Base-by-base conservation (phyloP, 768 basidiomycete genomes). In the Termitomyces sp. region DNA sequence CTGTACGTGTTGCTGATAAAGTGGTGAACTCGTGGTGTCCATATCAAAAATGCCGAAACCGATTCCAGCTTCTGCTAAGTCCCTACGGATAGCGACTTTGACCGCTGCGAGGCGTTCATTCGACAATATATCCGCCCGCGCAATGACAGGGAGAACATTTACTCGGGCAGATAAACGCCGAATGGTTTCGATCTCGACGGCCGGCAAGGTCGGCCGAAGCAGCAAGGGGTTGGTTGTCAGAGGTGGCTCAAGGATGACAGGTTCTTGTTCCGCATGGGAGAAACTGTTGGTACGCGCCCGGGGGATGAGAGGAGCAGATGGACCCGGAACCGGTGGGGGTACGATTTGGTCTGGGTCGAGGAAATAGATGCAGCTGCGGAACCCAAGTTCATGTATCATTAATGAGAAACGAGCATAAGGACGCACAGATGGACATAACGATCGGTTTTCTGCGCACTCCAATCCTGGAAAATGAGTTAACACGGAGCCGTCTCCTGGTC, bases 21-120 rank as follows among this genome's bases (percentile, higher is more conserved):
- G 80, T 29, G 57, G 57, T 53, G 57, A 58, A 54, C 52, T 58
- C 37, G 57, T 58, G 62, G 71, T 74, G 71, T 88, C 88, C 69
- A 83, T 76, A 77, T 92, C 91, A 74, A 94, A 93, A 63, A 94
- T 91, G 65, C 91, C 90, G 71, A 92, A 92, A 59, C 89, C 90
- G 68, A 92, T 92, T 58, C 90, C 91, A 48, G 88, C 87, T 62
- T 88, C 86, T 41, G 90, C 90, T 46, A 93, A 79, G 73, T 92
- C 90, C 67, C 85, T 74, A 63, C 89, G 83, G 67, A 94, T 81
- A 61, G 90, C 91, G 66, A 85, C 72, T 72, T 92, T 92, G 69
- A 93, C 83, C 61, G 84, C 84, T 53, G 84, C 81, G 58, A 94
- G 81, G 62, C 90, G 86, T 68, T 92, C 89, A 71, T 88, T 89